Evolutionary conservation across 257 asterid species (phyloP).

Genomic region (Echium plantagineum): DNA sequence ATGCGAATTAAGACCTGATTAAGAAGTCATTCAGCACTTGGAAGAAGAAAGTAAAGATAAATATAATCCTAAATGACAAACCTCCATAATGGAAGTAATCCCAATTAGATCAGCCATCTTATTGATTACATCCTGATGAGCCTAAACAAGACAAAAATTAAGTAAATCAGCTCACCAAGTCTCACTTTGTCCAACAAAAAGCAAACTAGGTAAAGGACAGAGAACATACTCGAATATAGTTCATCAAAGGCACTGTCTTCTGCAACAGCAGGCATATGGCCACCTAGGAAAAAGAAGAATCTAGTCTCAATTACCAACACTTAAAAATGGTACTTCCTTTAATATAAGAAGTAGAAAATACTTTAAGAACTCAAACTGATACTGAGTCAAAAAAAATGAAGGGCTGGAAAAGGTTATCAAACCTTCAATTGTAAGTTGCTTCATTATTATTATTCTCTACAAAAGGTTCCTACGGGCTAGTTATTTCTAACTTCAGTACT

Average conservation of each 20-base stretch:
- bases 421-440: too few relatives aligned
- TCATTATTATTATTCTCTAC: too few relatives aligned
- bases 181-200: too few relatives aligned
- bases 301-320: conserved; percentile 20
- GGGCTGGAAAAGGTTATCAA: too few relatives aligned
- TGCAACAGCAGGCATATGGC: conserved; percentile 77
- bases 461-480: too few relatives aligned
- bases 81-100: conserved; percentile 87
- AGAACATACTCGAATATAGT: conserved; percentile 48
- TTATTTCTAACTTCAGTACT: too few relatives aligned
- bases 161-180: conserved; percentile 2
- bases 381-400: too few relatives aligned
- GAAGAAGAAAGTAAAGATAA: background rate
- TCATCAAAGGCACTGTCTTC: conserved; percentile 80
- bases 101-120: conserved; percentile 73
- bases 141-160: conserved; percentile 29
- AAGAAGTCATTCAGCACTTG: conserved; percentile 15
- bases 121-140: conserved; percentile 56
- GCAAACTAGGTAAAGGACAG: conserved; percentile 10
- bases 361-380: too few relatives aligned
- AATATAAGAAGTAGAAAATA: too few relatives aligned
- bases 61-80: conserved; percentile 15
- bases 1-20: conserved; percentile 71
- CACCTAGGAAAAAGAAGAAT: conserved; percentile 48
- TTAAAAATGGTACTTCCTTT: conserved; percentile 4